Conservation (phyloP, 192 early-diverging fungal species). For the Gorgonomyces haynaldii region DNA sequence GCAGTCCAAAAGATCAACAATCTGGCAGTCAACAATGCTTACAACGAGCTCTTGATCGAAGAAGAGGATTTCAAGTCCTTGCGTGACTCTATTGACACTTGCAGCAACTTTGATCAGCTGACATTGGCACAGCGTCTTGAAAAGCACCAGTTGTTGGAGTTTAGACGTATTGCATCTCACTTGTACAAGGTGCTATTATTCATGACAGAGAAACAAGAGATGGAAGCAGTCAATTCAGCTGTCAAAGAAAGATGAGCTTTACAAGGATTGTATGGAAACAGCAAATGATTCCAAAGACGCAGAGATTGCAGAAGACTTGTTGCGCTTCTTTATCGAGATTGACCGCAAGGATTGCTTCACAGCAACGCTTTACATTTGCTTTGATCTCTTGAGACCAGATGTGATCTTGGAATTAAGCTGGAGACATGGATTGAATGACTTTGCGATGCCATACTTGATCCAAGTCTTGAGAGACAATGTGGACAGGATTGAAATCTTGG, state of each 20-base stretch:
- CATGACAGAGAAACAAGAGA: slow-evolving; percentile 66
- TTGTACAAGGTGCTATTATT: slow-evolving; percentile 60
- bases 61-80: slow-evolving; percentile 93
- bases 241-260: slow-evolving; percentile 94
- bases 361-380: slow-evolving; percentile 85
- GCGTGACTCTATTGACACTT: slow-evolving; percentile 87
- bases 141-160: slow-evolving; percentile 93
- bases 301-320: slow-evolving; percentile 86
- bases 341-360: slow-evolving; percentile 91
- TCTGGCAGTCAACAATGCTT: slow-evolving; percentile 85
- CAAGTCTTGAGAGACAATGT: slow-evolving; percentile 68
- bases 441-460: slow-evolving; percentile 97
- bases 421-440: slow-evolving; percentile 78
- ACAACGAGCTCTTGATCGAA: slow-evolving; percentile 94
- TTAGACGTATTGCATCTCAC: slow-evolving; percentile 93
- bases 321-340: slow-evolving; percentile 89
- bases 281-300: slow-evolving; percentile 79
- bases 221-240: slow-evolving; percentile 91
- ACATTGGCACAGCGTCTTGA: slow-evolving; percentile 83
- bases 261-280: slow-evolving; percentile 98
- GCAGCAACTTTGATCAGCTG: slow-evolving; percentile 91
- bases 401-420: slow-evolving; percentile 89
- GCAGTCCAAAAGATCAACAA: slow-evolving; percentile 92
- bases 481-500: slow-evolving; percentile 37
- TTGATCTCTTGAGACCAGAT: slow-evolving; percentile 87